Evolutionary conservation across 306 rosid species (phyloP), one percentile per base, ranked within the genome.

Genomic region (Prunus campanulata): DNA sequence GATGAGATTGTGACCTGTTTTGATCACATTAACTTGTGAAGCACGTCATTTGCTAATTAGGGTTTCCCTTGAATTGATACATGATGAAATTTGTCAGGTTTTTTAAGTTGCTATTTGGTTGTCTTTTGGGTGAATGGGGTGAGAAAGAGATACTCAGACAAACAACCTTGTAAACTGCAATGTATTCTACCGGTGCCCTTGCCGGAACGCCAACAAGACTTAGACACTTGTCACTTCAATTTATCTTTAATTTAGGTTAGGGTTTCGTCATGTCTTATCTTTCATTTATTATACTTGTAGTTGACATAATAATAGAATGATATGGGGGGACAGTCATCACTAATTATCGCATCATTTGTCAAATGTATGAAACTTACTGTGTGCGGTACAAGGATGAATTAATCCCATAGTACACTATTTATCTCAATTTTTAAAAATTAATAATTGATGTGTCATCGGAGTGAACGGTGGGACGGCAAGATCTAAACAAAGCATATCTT

Each of bases 21-120:
- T 32, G 47, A 64, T 64, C 68, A 64, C 49, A n/a, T 59, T 44
- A 16, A 46, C 57, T 73, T 73, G 69, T 46, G 27, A 60, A 60
- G 44, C 68, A 74, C 68, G 69, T 27, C 56, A 39, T 66, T 42
- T 44, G 32, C 71, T 60, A 18, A 10, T 35, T 65, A 65, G 69
- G 44, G 69, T 61, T 74, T 62, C 19, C 11, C 19, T 47, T 74
- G 47, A 74, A 74, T 47, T 74, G n/a, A 14, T 74, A 46, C 3
- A 47, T 47, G 69, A 74, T 44, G 16, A 18, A 60, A 59, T 14
- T 72, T 72, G 76, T 44, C 77, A 11, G 60, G 68, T 30, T 52
- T 66, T 30, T 72, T 24, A 59, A 59, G 77, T 59, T 59, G 18
- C 77, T 24, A 32, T 18, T 46, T 57, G 15, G 35, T 59, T 32